Conservation (phyloP, 139 green algal genomes). For the Picochlorum sp. region DNA sequence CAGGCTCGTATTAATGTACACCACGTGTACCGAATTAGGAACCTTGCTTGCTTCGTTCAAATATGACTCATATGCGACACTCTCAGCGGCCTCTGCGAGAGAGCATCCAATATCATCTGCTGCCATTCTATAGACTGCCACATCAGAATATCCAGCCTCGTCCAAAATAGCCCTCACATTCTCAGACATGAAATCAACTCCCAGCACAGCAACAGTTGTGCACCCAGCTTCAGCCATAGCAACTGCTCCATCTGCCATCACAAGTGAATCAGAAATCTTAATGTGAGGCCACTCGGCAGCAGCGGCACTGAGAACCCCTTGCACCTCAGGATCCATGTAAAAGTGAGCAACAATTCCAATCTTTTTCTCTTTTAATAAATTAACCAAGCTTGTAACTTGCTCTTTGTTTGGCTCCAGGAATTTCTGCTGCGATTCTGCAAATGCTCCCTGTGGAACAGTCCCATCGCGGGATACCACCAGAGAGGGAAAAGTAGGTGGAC, state of each 20-base stretch:
- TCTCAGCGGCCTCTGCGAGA: constrained; percentile 88
- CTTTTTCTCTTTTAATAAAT: constrained; percentile 63
- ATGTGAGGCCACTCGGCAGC: constrained; percentile 83
- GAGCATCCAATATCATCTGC: constrained; percentile 85
- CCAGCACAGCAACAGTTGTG: constrained; percentile 78
- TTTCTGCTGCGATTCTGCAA: constrained; percentile 74
- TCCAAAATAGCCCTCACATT: constrained; percentile 96
- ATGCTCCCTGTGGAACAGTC: constrained; percentile 52
- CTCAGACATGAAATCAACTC: constrained; percentile 98
- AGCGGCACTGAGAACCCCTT: constrained; percentile 82
- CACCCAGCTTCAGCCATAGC: constrained; percentile 79
- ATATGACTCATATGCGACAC: constrained; percentile 61
- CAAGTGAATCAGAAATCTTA: constrained; percentile 87
- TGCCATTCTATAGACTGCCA: constrained; percentile 77
- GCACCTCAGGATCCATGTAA: constrained; percentile 99
- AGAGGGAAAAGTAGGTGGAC: constrained; percentile 76
- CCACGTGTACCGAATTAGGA: constrained; percentile 68
- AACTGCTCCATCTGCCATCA: constrained; percentile 83
- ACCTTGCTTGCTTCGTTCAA: constrained; percentile 44
- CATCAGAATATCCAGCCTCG: constrained; percentile 55
- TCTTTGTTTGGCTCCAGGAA: constrained; percentile 41
- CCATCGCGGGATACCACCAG: constrained; percentile 56
- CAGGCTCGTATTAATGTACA: constrained; percentile 99
- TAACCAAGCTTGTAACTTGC: constrained; percentile 35
- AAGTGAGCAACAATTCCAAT: constrained; percentile 99